Base-by-base conservation (phyloP, 345 rosid genomes). In the Acer campestre region DNA sequence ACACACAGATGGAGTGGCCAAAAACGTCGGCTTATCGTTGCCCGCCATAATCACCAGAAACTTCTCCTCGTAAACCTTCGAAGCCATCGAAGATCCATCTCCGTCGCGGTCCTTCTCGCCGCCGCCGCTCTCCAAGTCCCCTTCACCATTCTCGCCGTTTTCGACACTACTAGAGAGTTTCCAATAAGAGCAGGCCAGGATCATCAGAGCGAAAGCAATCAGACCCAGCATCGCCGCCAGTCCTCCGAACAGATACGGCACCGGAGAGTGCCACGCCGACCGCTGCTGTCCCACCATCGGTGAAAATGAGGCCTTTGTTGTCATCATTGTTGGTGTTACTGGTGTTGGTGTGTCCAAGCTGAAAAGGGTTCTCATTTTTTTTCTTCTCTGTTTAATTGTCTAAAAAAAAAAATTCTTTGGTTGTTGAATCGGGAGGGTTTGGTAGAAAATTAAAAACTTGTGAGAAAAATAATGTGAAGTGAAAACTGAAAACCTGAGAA, bases 231-330 rank as follows among this genome's bases (percentile, higher is more conserved):
- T 92, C 77, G 97, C 97, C 0, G 93, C 94, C 29, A 92, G 76
- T 10, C 94, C 94, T 0, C 97, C 97, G 67, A 92, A 92, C 66
- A 92, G 84, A 81, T 90, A 92, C 0, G 94, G 93, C 20, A 92
- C 93, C 2, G 97, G 97, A 9, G 97, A 92, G 81, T 89, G 90
- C 94, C 93, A 92, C n/a, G 91, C 89, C 0, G 94, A 89, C 48
- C 77, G 86, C 23, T 83, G 91, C 23, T 74, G 86, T 51, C n/a
- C 17, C 53, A 49, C 58, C 46, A 42, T 55, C 48, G 82, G 42
- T 67, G 84, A 53, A 10, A 80, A 69, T 18, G 82, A 46, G 74
- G 77, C 68, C 40, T 65, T 27, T 13, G 51, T 22, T 20, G 77
- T 25, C n/a, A 46, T 3, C 16, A 8, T 38, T 40, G 78, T 58